These are phyloP conservation scores for Hymenoscyphus occultus DNA, from an alignment of 2,329 filamentous ascomycete genomes.

Conservation along the genomic window DNA sequence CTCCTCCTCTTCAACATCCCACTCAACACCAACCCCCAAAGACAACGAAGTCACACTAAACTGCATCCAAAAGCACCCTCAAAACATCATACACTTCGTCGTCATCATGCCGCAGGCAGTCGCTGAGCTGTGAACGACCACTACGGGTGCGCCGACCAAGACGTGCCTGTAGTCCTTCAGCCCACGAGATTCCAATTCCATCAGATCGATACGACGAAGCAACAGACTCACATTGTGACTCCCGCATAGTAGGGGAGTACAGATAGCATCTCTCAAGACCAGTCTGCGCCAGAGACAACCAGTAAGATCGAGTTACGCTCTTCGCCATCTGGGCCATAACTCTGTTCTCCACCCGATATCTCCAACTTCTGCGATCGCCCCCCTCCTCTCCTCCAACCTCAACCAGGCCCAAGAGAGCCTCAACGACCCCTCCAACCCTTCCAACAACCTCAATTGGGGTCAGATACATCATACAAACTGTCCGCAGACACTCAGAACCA, in stretches of 20 bases:
- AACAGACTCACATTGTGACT: conserved; percentile 49
- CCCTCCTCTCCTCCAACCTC: conserved; percentile 16
- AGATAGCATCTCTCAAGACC: conserved; percentile 33
- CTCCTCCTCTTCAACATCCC: conserved; percentile 26
- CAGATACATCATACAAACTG: conserved; percentile 5
- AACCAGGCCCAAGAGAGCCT: conserved; percentile 11
- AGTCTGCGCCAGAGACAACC: background rate
- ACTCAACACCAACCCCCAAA: conserved; percentile 37
- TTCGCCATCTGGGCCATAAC: conserved; percentile 23
- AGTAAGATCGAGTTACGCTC: conserved; percentile 27
- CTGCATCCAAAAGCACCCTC: conserved; percentile 33
- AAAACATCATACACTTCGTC: conserved; percentile 54
- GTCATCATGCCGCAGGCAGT: conserved; percentile 73
- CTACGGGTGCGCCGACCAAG: conserved; percentile 61
- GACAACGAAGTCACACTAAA: conserved; percentile 65
- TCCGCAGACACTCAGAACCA: conserved; percentile 8
- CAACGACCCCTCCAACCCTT: conserved; percentile 16
- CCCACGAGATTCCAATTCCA: conserved; percentile 67
- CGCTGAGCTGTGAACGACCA: conserved; percentile 90
- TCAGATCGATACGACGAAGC: conserved; percentile 67
- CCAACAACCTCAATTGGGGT: conserved; percentile 22
- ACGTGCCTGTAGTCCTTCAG: conserved; percentile 76
- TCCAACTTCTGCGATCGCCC: background rate
- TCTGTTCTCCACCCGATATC: conserved; percentile 26
- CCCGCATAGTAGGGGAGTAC: conserved; percentile 24